phyloP scores from a whole-genome alignment of 192 early-diverging fungal genomes.

The Geosiphon pyriformis region DNA sequence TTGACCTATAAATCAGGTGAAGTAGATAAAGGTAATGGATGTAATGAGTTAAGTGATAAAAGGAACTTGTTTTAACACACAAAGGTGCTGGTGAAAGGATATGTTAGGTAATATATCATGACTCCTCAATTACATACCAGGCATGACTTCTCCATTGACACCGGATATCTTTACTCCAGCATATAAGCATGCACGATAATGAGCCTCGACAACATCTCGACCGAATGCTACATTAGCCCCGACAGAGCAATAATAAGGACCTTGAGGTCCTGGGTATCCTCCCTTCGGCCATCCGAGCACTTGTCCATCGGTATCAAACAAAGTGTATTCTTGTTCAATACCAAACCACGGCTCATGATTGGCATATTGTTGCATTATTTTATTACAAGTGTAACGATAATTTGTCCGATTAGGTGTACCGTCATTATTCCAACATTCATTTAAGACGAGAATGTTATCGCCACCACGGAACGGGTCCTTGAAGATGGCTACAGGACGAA shows the following conservation, averaged over 20 bases:
- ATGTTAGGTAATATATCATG: no score
- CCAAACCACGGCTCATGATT: constrained; percentile 48
- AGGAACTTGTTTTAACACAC: no score
- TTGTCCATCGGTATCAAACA: constrained; percentile 40
- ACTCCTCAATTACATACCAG: constrained; percentile 18
- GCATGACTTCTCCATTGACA: constrained; percentile 51
- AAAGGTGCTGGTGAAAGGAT: no score
- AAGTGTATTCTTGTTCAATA: constrained; percentile 54
- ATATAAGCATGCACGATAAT: constrained; percentile 52
- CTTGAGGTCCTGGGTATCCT: constrained; percentile 51
- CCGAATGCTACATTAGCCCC: constrained; percentile 48
- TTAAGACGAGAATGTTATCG: constrained; percentile 48
- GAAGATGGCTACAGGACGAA: constrained; percentile 43
- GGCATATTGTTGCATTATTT: constrained; percentile 38
- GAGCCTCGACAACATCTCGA: constrained; percentile 53
- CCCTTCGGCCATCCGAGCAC: constrained; percentile 53
- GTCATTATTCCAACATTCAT: constrained; percentile 49
- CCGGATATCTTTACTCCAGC: constrained; percentile 52
- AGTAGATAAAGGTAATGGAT: no score
- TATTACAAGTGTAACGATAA: constrained; percentile 33
- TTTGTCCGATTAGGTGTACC: constrained; percentile 53
- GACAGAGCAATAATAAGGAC: constrained; percentile 53
- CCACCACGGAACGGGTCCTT: constrained; percentile 50
- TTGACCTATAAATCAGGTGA: constrained; percentile 30
- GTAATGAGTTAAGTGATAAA: no score